These are phyloP conservation scores for Periglandula ipomoeae DNA, from an alignment of 2,329 filamentous ascomycete species.

Conservation along the genomic window DNA sequence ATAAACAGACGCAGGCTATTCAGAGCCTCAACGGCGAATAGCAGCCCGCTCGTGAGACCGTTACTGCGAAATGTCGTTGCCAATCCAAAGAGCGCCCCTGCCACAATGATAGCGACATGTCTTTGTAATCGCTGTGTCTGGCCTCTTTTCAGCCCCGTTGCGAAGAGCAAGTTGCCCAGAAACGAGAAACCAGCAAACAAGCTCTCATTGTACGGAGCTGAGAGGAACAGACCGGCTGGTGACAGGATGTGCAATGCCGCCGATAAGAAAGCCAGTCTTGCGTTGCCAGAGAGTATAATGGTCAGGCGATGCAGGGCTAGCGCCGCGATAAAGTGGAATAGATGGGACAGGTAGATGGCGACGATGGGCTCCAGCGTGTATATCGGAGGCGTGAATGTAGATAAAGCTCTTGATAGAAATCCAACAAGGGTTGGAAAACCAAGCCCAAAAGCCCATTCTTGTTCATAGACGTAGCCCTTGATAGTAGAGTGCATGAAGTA, in stretches of 20 bases:
- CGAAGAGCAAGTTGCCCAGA: constrained; percentile 61
- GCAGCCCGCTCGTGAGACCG: constrained; percentile 70
- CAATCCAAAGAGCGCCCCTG: constrained; percentile 61
- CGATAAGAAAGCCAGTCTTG: constrained; percentile 56
- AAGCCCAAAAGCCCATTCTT: constrained; percentile 74
- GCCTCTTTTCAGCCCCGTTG: constrained; percentile 30
- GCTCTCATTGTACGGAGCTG: constrained; percentile 76
- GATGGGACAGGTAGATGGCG: constrained; percentile 59
- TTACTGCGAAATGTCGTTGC: constrained; percentile 75
- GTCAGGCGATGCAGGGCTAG: constrained; percentile 62
- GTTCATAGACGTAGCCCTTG: constrained; percentile 63
- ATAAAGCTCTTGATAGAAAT: constrained; percentile 17
- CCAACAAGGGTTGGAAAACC: constrained; percentile 36
- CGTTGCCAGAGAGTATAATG: constrained; percentile 39
- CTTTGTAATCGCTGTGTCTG: constrained; percentile 16
- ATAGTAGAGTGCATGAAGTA: constrained; percentile 60
- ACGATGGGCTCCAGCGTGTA: constrained; percentile 34
- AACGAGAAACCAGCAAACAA: constrained; percentile 72
- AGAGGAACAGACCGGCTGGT: constrained; percentile 83
- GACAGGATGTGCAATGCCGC: constrained; percentile 72
- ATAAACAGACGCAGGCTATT: constrained; percentile 21
- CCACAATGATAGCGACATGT: constrained; percentile 45
- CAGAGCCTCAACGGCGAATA: constrained; percentile 58
- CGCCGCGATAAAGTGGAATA: constrained; percentile 69
- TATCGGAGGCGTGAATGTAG: constrained; percentile 13